A percentile compares a stretch with the other conserved stretches of the same genome.
phyloP scores from a whole-genome alignment of 2,329 filamentous ascomycete genomes.

The Penicillium sp. region DNA sequence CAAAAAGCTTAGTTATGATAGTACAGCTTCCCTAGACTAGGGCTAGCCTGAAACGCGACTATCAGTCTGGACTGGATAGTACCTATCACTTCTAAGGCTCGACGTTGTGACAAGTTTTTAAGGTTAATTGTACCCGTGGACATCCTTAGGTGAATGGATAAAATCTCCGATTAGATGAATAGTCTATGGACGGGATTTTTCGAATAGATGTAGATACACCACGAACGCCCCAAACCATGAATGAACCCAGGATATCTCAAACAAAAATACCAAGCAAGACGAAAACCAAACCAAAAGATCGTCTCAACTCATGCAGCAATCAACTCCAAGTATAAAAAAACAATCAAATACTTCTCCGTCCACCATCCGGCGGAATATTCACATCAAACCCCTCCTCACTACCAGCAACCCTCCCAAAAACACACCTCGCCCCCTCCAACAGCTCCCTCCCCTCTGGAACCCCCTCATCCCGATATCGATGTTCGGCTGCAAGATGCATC shows the following conservation, averaged over 20 bases:
- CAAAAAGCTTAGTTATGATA: not conserved
- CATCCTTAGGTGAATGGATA: not conserved
- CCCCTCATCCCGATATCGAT: conserved; percentile 42
- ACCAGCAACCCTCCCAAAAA: conserved; percentile 48
- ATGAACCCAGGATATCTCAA: conserved; percentile 6
- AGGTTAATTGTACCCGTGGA: too few relatives aligned
- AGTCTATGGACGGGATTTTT: not conserved
- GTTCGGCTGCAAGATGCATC: conserved; percentile 50
- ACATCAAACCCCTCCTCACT: conserved; percentile 56
- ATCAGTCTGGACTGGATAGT: too few relatives aligned
- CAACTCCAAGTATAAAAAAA: not conserved
- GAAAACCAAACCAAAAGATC: not conserved
- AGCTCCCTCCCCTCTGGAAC: conserved; percentile 37
- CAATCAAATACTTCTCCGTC: not conserved
- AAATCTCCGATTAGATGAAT: not conserved
- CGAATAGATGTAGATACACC: not conserved
- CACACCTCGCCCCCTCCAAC: conserved; percentile 49
- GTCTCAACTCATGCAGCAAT: too few relatives aligned
- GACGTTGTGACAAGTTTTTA: too few relatives aligned
- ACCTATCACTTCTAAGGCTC: too few relatives aligned
- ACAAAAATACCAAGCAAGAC: not conserved
- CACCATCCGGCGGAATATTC: conserved; percentile 47
- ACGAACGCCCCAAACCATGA: not conserved
- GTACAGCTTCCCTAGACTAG: too few relatives aligned
- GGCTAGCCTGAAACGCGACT: too few relatives aligned